A percentile compares a stretch with the other conserved stretches of the same genome.
Evolutionary conservation across 2,329 filamentous ascomycete species (phyloP).

Genomic region (Alternaria rosae): DNA sequence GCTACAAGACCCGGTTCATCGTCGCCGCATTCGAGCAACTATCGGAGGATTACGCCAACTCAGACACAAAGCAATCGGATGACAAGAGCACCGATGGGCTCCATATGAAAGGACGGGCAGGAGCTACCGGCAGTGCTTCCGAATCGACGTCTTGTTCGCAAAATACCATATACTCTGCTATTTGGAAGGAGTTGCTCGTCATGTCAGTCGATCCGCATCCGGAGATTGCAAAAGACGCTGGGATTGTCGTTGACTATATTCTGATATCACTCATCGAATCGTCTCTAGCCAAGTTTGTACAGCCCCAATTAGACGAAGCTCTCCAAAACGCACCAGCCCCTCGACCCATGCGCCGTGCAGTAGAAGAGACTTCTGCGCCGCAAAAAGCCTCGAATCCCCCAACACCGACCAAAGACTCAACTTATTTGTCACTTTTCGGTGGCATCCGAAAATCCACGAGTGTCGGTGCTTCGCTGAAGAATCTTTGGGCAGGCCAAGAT

Average conservation of each 20-base stretch:
- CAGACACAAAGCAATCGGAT: slow-evolving; percentile 25
- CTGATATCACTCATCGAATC: slow-evolving; percentile 81
- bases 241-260: slow-evolving; percentile 84
- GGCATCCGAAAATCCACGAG: slow-evolving; percentile 70
- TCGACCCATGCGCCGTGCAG: slow-evolving; percentile 52
- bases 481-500: slow-evolving; percentile 58
- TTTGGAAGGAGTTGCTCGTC: slow-evolving; percentile 92
- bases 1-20: slow-evolving; percentile 91
- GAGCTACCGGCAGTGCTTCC: slow-evolving; percentile 12
- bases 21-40: slow-evolving; percentile 93
- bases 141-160: slow-evolving; percentile 61
- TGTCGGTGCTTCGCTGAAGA: slow-evolving; percentile 70
- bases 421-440: slow-evolving; percentile 63
- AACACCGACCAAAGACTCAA: slow-evolving; percentile 62
- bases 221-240: slow-evolving; percentile 86
- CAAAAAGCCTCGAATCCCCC: slow-evolving; percentile 56
- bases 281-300: slow-evolving; percentile 73
- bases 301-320: slow-evolving; percentile 78
- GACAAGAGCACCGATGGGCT: slow-evolving; percentile 38
- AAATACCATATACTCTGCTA: slow-evolving; percentile 89
- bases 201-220: slow-evolving; percentile 94
- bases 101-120: slow-evolving; percentile 39
- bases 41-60: slow-evolving; percentile 71
- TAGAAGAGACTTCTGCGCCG: slow-evolving; percentile 47
- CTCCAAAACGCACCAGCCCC: slow-evolving; percentile 51